Conservation (phyloP, 768 basidiomycete genomes). For the Hemileccinum impolitum region DNA sequence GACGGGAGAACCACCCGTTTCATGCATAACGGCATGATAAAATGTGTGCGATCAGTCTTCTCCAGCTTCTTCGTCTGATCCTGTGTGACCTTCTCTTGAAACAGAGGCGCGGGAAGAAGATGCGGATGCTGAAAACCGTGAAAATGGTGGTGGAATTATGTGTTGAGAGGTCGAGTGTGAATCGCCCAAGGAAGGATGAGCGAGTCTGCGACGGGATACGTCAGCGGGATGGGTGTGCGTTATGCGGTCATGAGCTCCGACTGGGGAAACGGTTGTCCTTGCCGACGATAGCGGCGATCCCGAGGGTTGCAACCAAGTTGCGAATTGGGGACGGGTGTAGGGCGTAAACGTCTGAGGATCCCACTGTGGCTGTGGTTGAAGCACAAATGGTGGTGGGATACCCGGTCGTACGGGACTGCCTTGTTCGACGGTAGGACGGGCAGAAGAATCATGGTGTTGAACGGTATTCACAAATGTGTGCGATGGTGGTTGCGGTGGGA, state of each 20-base stretch:
- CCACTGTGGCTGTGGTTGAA: slow-evolving; percentile 70
- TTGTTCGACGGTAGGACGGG: slow-evolving; percentile 11
- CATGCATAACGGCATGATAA: slow-evolving; percentile 16
- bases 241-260: slow-evolving; percentile 15
- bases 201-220: slow-evolving; percentile 9
- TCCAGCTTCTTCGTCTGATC: slow-evolving; percentile 18
- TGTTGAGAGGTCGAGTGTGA: slow-evolving; percentile 10
- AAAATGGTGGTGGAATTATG: slow-evolving; percentile 16
- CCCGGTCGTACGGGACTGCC: slow-evolving; percentile 8
- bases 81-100: slow-evolving; percentile 12
- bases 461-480: slow-evolving; percentile 13
- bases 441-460: slow-evolving; percentile 19
- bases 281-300: slow-evolving; percentile 31
- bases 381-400: slow-evolving; percentile 56
- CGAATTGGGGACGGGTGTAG: slow-evolving; percentile 36
- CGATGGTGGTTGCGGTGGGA: slow-evolving; percentile 24
- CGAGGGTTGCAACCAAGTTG: slow-evolving; percentile 32
- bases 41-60: slow-evolving; percentile 15
- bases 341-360: slow-evolving; percentile 42
- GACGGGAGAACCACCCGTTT: background rate
- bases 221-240: slow-evolving; percentile 8
- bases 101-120: slow-evolving; percentile 12
- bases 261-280: slow-evolving; percentile 19
- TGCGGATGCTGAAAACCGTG: slow-evolving; percentile 15
- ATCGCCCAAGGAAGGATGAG: slow-evolving; percentile 15